phyloP scores from a whole-genome alignment of 2,329 filamentous ascomycete species.

The Leptographium procerum region DNA sequence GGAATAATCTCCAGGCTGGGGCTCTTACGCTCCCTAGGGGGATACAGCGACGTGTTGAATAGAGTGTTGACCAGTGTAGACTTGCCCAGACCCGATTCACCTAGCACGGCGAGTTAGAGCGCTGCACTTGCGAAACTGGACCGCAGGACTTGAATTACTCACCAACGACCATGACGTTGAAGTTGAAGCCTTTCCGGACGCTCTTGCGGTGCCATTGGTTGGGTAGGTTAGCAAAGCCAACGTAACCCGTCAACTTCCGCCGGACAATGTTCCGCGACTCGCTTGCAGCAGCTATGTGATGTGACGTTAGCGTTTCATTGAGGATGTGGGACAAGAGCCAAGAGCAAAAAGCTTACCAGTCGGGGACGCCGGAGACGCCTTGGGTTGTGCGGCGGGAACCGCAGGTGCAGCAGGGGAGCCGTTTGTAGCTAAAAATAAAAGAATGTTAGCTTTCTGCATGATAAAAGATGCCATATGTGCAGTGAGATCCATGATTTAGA shows the following conservation, averaged over 20 bases:
- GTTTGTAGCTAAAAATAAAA: conserved; percentile 27
- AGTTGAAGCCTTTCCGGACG: conserved; percentile 99
- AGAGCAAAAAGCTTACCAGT: background rate
- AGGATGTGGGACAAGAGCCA: background rate
- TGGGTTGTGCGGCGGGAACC: conserved; percentile 18
- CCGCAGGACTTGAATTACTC: conserved; percentile 26
- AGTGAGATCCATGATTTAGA: background rate
- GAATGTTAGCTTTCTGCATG: conserved; percentile 11
- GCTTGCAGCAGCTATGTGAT: conserved; percentile 31
- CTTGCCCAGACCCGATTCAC: conserved; percentile 98
- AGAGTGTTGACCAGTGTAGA: conserved; percentile 98
- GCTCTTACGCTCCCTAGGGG: conserved; percentile 95
- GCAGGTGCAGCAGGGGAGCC: conserved; percentile 26
- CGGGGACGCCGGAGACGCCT: conserved; percentile 28
- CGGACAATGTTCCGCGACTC: conserved; percentile 93
- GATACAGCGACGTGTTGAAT: conserved; percentile 99
- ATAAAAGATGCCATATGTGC: background rate
- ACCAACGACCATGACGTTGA: conserved; percentile 99
- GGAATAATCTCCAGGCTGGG: conserved; percentile 96
- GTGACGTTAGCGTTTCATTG: background rate
- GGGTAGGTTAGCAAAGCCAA: conserved; percentile 95
- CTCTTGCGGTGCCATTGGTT: conserved; percentile 99
- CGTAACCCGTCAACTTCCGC: conserved; percentile 95
- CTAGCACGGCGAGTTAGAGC: conserved; percentile 31
- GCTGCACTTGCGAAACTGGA: background rate